phyloP scores from a whole-genome alignment of 2,329 filamentous ascomycete species.

The Rhinocladiella mackenziei region DNA sequence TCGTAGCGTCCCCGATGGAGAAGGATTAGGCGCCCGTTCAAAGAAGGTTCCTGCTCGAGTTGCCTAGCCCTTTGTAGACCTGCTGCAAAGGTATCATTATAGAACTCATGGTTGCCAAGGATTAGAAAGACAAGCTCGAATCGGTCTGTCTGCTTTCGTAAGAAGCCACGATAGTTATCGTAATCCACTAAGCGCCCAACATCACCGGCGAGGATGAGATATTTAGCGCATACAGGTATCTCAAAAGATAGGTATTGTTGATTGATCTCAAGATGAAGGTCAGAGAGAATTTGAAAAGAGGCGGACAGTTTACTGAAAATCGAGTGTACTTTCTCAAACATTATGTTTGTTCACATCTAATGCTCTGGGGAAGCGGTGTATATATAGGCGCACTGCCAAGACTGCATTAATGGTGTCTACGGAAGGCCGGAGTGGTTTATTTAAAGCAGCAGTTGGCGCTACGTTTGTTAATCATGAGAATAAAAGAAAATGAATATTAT shows the following conservation, averaged over 20 bases:
- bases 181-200: constrained; percentile 34
- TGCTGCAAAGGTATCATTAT: constrained; percentile 27
- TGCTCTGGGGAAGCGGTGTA: too few relatives aligned
- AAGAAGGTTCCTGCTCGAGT: constrained; percentile 31
- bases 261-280: constrained; percentile 32
- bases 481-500: too few relatives aligned
- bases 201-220: constrained; percentile 34
- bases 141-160: constrained; percentile 27
- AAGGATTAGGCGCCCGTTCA: constrained; percentile 31
- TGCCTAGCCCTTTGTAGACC: constrained; percentile 29
- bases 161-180: constrained; percentile 29
- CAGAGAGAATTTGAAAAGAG: constrained; percentile 32
- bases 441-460: too few relatives aligned
- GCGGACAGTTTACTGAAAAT: too few relatives aligned
- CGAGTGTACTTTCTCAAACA: too few relatives aligned
- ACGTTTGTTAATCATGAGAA: too few relatives aligned
- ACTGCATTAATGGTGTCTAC: too few relatives aligned
- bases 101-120: constrained; percentile 40
- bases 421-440: too few relatives aligned
- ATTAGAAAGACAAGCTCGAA: constrained; percentile 34
- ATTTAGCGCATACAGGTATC: constrained; percentile 23
- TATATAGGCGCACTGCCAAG: too few relatives aligned
- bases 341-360: too few relatives aligned
- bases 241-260: constrained; percentile 28
- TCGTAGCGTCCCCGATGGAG: constrained; percentile 31